Conservation (phyloP, 2,329 filamentous ascomycete species). For the Lasiodiplodia sp. region DNA sequence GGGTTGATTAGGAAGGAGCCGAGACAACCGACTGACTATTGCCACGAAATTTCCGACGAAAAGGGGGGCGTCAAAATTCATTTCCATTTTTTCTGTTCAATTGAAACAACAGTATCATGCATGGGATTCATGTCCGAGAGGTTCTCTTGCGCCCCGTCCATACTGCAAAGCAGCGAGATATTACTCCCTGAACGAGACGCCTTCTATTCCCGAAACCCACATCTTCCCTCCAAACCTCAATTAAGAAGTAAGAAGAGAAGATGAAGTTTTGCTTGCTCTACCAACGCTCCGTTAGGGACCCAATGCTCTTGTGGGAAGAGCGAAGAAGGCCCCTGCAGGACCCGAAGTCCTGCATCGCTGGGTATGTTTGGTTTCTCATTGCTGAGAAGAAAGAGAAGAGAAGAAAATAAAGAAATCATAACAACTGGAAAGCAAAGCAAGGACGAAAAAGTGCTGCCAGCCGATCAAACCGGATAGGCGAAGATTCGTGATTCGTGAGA, state of each 20-base stretch:
- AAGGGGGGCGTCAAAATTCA: no score
- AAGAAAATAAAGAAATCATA: not conserved
- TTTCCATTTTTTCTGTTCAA: no score
- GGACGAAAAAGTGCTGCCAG: not conserved
- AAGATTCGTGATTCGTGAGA: not conserved
- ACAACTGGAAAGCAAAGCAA: not conserved
- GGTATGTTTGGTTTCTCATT: conserved; percentile 33
- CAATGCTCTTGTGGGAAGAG: conserved; percentile 41
- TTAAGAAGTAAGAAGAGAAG: conserved; percentile 16
- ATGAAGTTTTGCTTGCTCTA: conserved; percentile 41
- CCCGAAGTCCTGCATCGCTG: conserved; percentile 54
- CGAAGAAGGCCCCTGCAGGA: conserved; percentile 48
- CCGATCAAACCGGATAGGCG: conserved; percentile 16
- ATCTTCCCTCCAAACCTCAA: conserved; percentile 14
- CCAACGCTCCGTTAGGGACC: conserved; percentile 58
- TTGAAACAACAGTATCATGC: not conserved
- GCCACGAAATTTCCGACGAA: no score
- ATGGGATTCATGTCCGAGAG: conserved; percentile 40
- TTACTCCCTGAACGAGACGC: conserved; percentile 38
- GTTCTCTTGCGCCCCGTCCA: conserved; percentile 48
- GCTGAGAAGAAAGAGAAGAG: not conserved
- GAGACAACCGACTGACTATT: no score
- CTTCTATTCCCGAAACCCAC: conserved; percentile 43
- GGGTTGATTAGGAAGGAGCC: no score
- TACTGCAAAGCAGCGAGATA: conserved; percentile 34